phyloP scores from a whole-genome alignment of 2,329 filamentous ascomycete genomes.

The Aureobasidium leucospermi region DNA sequence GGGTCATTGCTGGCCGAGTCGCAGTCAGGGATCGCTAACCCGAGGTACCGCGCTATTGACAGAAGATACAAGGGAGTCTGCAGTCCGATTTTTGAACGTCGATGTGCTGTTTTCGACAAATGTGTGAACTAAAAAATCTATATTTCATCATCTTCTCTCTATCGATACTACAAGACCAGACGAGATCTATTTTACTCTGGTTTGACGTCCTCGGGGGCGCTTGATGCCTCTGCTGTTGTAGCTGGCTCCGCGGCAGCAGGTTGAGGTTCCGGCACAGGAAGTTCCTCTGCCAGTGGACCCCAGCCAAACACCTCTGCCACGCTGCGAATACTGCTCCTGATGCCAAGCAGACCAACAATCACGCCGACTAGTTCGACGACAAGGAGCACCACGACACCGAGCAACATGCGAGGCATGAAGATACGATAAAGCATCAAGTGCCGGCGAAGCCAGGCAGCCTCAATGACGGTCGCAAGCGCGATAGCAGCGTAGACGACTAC shows the following conservation, averaged over 20 bases:
- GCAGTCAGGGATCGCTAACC: no score
- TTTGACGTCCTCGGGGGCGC: neutral
- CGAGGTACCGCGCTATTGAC: no score
- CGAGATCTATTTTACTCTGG: neutral
- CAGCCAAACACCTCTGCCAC: constrained; percentile 87
- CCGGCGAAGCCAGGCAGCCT: constrained; percentile 77
- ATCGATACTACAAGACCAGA: no score
- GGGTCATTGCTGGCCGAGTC: no score
- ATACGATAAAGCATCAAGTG: constrained; percentile 97
- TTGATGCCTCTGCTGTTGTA: neutral
- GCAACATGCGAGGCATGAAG: constrained; percentile 86
- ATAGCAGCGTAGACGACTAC: constrained; percentile 76
- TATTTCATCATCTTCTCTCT: no score
- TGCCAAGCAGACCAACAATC: constrained; percentile 62
- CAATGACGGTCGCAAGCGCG: constrained; percentile 78
- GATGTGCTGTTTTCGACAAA: no score
- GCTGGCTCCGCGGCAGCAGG: neutral
- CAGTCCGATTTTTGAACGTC: no score
- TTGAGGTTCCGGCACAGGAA: neutral
- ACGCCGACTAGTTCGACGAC: constrained; percentile 71
- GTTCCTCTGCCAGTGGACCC: constrained; percentile 20
- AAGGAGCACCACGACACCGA: constrained; percentile 62
- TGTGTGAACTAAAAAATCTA: no score
- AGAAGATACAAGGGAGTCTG: no score
- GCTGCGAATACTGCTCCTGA: constrained; percentile 68